Base-by-base conservation (phyloP, 345 rosid species). In the Moricandia moricandioides region DNA sequence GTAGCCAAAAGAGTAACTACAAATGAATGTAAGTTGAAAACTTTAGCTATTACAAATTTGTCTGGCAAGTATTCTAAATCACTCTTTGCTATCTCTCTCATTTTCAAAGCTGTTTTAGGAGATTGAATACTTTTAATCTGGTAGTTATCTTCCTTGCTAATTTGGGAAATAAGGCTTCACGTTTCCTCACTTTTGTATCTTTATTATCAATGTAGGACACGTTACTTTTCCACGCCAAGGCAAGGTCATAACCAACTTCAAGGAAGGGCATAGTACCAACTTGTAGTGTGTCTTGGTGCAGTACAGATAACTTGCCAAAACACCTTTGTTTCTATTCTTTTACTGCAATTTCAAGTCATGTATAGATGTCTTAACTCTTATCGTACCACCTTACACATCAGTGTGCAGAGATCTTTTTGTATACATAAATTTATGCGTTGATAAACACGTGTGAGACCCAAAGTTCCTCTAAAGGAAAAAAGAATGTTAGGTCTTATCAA, bases 181-280 rank as follows among this genome's bases (percentile, higher is more conserved):
- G 49, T 58, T 45, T 63, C 29, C 64, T 71, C 59, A 60, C 54
- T 52, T 21, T 67, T 51, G 49, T 69, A n/a, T 52, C 16, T 40
- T 9, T 21, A 4, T 40, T 14, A 24, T 63, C 47, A n/a, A 30
- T 71, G 71, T 58, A 92, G 99, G 99, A 95, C 97, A 1, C 83
- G 97, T 62, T 92, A 94, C 85, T 94, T 94, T 83, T 90, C 99
- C 30, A 71, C 86, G 12, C 97, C 97, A 3, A 83, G 93, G 85
- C 85, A 94, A 86, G 98, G 98, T 71, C 98, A 91, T 79, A 94
- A n/a, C n/a, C n/a, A n/a, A n/a, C n/a, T n/a, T n/a, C n/a, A n/a
- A n/a, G n/a, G n/a, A n/a, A n/a, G n/a, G n/a, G n/a, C n/a, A n/a
- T n/a, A n/a, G n/a, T n/a, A n/a, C n/a, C n/a, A n/a, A n/a, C n/a